Conservation (phyloP, 148 eudicot genomes). For the Silene uniflora region DNA sequence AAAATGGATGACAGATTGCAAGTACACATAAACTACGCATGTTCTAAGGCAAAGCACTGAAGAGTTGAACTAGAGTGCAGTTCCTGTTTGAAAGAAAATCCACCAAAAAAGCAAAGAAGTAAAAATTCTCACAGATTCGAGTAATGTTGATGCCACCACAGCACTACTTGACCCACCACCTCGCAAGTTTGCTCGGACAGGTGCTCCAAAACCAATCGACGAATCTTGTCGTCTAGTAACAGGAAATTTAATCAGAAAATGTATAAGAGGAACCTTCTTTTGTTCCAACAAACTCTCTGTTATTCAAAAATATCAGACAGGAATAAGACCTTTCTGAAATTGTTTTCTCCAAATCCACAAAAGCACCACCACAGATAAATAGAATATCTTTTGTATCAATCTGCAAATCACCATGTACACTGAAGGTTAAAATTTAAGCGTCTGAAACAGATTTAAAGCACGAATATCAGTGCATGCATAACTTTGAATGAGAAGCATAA, state of each 20-base stretch:
- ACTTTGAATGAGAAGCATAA: background rate
- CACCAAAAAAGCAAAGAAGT: background rate
- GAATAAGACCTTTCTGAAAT: constrained; percentile 80
- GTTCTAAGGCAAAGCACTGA: background rate
- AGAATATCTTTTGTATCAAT: constrained; percentile 94
- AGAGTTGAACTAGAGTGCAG: constrained; percentile 3
- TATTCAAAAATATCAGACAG: background rate
- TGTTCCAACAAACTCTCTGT: background rate
- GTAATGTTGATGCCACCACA: constrained; percentile 69
- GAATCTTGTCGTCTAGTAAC: constrained; percentile 84
- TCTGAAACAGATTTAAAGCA: background rate
- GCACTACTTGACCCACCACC: constrained; percentile 56
- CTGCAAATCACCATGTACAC: constrained; percentile 34
- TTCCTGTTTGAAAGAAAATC: background rate
- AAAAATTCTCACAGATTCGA: constrained; percentile 63
- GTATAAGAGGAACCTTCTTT: background rate
- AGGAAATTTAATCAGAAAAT: constrained; percentile 15
- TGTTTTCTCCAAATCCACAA: constrained; percentile 88
- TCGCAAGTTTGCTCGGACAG: constrained; percentile 88
- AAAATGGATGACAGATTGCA: background rate
- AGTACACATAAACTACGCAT: constrained; percentile 1
- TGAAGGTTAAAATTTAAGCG: background rate
- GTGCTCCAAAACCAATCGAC: constrained; percentile 94
- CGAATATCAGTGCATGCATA: background rate
- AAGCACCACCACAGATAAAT: constrained; percentile 94